Conservation (phyloP, 345 rosid species). For the Rhodamnia argentea region DNA sequence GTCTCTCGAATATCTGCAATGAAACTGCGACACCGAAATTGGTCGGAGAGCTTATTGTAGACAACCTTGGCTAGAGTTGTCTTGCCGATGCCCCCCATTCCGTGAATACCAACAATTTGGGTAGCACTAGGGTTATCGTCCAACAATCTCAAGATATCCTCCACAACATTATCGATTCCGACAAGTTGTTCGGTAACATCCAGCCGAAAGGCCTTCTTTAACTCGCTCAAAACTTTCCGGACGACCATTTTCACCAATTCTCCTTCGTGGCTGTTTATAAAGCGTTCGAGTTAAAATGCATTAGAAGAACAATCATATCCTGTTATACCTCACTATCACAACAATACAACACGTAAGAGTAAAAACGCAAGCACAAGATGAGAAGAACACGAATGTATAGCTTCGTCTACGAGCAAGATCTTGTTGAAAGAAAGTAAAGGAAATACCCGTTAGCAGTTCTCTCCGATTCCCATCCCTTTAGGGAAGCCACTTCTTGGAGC, state of each 20-base stretch:
- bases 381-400: not conserved
- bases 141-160: not conserved
- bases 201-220: not conserved
- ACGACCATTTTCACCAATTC: not conserved
- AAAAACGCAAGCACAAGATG: not conserved
- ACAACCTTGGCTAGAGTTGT: not conserved
- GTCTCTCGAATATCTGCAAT: not conserved
- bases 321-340: too few relatives aligned
- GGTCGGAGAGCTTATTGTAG: not conserved
- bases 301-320: too few relatives aligned
- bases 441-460: not conserved
- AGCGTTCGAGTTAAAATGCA: too few relatives aligned
- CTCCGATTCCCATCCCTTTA: not conserved
- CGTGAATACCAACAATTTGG: not conserved
- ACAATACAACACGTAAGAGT: too few relatives aligned
- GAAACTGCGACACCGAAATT: not conserved
- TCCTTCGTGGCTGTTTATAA: too few relatives aligned
- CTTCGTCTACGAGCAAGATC: not conserved
- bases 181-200: not conserved
- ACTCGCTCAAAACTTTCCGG: not conserved
- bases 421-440: accelerated
- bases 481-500: not conserved
- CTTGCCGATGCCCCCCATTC: not conserved
- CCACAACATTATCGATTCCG: not conserved
- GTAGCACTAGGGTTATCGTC: not conserved